phyloP scores from a whole-genome alignment of 2,329 filamentous ascomycete genomes.

The Colletotrichum sp. region DNA sequence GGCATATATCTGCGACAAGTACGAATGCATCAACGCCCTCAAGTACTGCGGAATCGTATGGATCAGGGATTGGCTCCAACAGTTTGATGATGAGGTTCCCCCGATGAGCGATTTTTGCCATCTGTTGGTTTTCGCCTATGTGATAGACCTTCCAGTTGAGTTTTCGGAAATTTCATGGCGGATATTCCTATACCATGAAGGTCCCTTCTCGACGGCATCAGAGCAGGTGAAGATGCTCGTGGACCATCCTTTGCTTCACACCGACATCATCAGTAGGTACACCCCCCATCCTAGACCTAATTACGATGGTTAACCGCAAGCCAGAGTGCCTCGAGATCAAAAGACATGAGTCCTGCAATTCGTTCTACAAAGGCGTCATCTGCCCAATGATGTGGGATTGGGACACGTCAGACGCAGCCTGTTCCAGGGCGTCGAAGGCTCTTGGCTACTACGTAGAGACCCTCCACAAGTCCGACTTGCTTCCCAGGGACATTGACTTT shows the following conservation, averaged over 20 bases:
- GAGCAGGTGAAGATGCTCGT: slow-evolving; percentile 6
- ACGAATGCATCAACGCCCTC: slow-evolving; percentile 20
- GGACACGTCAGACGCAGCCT: slow-evolving; percentile 1
- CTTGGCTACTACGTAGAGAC: slow-evolving; percentile 16
- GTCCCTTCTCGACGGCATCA: slow-evolving; percentile 11
- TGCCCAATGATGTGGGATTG: slow-evolving; percentile 9
- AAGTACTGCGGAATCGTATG: slow-evolving; percentile 22
- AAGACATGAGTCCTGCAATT: slow-evolving; percentile 16
- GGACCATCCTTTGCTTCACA: slow-evolving; percentile 20
- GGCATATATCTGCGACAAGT: slow-evolving; percentile 30
- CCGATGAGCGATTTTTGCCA: slow-evolving; percentile 20
- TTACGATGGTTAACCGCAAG: neutral
- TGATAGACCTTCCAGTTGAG: slow-evolving; percentile 15
- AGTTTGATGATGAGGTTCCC: slow-evolving; percentile 8
- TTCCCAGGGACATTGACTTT: slow-evolving; percentile 22
- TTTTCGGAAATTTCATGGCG: slow-evolving; percentile 21
- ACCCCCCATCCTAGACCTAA: neutral
- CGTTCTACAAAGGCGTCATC: slow-evolving; percentile 17
- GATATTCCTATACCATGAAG: slow-evolving; percentile 20
- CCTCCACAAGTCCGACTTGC: slow-evolving; percentile 6
- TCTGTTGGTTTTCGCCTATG: slow-evolving; percentile 22
- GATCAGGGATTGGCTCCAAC: slow-evolving; percentile 20
- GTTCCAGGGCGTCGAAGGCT: slow-evolving; percentile 12
- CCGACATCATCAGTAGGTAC: slow-evolving; percentile 15
- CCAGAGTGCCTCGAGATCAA: slow-evolving; percentile 14